Percentiles rank a stretch among this genome's conserved stretches.
Conservation (phyloP, 2,329 filamentous ascomycete genomes). For the Tolypocladium pustulatum region DNA sequence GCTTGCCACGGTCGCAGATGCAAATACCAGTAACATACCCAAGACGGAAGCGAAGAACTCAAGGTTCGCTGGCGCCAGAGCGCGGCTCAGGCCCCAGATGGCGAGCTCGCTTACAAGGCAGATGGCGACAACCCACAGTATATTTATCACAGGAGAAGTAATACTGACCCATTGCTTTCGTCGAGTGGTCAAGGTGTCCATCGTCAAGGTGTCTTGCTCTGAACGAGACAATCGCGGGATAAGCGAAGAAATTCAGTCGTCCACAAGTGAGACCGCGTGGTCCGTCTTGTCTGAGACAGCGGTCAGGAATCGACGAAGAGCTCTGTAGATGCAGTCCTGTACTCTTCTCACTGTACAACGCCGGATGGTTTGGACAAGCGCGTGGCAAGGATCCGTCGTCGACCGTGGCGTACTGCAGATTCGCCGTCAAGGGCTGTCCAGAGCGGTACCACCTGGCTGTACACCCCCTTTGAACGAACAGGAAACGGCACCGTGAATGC, state of each 20-base stretch:
- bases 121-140: constrained; percentile 23
- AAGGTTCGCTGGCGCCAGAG: constrained; percentile 19
- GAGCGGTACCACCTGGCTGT: background rate
- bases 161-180: constrained; percentile 4
- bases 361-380: background rate
- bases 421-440: background rate
- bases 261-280: background rate
- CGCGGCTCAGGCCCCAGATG: constrained; percentile 31
- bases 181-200: constrained; percentile 3
- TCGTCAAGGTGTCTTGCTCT: background rate
- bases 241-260: background rate
- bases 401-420: background rate
- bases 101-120: constrained; percentile 32
- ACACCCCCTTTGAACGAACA: background rate
- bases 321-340: background rate
- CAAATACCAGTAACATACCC: constrained; percentile 32
- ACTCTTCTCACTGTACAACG: constrained; percentile 3
- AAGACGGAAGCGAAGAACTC: constrained; percentile 37
- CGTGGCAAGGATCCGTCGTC: background rate
- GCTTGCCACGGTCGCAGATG: constrained; percentile 18
- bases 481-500: background rate
- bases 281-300: background rate
- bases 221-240: background rate
- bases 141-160: constrained; percentile 5
- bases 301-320: background rate